These are phyloP conservation scores for Dactylellina drechsleri DNA, from an alignment of 2,329 filamentous ascomycete genomes.

Conservation along the genomic window DNA sequence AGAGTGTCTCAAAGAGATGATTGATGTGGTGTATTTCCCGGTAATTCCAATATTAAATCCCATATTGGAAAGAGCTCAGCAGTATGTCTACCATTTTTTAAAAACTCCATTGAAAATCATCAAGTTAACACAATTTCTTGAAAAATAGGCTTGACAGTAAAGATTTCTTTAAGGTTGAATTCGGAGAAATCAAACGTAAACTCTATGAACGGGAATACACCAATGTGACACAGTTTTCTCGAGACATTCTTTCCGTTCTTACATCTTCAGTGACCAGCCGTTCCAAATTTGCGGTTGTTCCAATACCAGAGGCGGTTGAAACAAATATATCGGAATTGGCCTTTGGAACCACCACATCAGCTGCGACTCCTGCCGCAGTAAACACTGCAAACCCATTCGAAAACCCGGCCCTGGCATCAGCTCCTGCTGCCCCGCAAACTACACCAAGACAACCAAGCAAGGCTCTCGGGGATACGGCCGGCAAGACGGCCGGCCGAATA, in stretches of 20 bases:
- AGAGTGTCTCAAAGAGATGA: constrained; percentile 78
- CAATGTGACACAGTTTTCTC: constrained; percentile 68
- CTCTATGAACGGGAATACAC: constrained; percentile 70
- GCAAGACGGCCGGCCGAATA: constrained; percentile 50
- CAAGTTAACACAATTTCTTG: constrained; percentile 16
- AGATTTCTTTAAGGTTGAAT: constrained; percentile 68
- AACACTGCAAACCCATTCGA: constrained; percentile 44
- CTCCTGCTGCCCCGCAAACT: constrained; percentile 7
- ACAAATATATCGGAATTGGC: not conserved
- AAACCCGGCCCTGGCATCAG: not conserved
- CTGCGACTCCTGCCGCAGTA: constrained; percentile 40
- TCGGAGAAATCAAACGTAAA: constrained; percentile 66
- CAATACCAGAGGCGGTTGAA: constrained; percentile 33
- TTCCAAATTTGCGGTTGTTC: constrained; percentile 42
- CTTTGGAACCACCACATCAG: constrained; percentile 14
- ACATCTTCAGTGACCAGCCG: constrained; percentile 48
- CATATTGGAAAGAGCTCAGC: constrained; percentile 80
- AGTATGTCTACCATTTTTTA: constrained; percentile 69
- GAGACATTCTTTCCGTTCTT: constrained; percentile 66
- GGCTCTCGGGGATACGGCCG: constrained; percentile 45
- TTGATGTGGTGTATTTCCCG: constrained; percentile 92
- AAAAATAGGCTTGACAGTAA: constrained; percentile 71
- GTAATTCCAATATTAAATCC: constrained; percentile 79
- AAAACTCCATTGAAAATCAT: not conserved
- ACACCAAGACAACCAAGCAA: constrained; percentile 25